These are phyloP conservation scores for Apiosordaria backusii DNA, from an alignment of 495 filamentous ascomycete species.

Conservation along the genomic window DNA sequence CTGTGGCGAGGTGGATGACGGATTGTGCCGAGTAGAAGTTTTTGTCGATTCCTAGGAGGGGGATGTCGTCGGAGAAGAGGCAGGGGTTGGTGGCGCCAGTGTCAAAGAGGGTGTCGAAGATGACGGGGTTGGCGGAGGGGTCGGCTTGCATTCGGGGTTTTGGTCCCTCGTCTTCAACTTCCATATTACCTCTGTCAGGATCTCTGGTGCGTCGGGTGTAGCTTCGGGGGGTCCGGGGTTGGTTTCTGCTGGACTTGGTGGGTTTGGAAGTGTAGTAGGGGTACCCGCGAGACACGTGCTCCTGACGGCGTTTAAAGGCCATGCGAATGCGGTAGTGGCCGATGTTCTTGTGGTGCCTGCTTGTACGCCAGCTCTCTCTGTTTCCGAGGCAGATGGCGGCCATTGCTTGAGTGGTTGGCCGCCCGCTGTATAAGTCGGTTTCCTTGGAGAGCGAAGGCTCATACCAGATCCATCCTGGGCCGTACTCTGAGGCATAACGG, in stretches of 20 bases:
- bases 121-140: conserved; percentile 14
- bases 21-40: conserved; percentile 40
- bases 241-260: background rate
- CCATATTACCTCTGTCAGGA: background rate
- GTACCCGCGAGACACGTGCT: conserved; percentile 10
- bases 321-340: conserved; percentile 29
- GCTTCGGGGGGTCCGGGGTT: background rate
- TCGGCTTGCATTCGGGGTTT: conserved; percentile 1
- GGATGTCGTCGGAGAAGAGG: conserved; percentile 36
- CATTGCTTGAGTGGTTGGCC: conserved; percentile 23
- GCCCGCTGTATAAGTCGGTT: background rate
- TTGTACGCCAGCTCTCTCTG: conserved; percentile 12
- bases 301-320: conserved; percentile 28
- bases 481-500: conserved; percentile 35
- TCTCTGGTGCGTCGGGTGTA: background rate
- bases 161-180: background rate
- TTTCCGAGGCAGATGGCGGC: conserved; percentile 32
- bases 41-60: conserved; percentile 32
- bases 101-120: conserved; percentile 39
- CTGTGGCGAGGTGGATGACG: conserved; percentile 23
- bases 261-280: background rate
- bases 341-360: conserved; percentile 13
- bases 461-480: conserved; percentile 49
- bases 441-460: conserved; percentile 40
- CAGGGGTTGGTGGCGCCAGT: conserved; percentile 44